phyloP scores from a whole-genome alignment of 1,139 yeast genomes.

The Chernovozyma aurita region DNA sequence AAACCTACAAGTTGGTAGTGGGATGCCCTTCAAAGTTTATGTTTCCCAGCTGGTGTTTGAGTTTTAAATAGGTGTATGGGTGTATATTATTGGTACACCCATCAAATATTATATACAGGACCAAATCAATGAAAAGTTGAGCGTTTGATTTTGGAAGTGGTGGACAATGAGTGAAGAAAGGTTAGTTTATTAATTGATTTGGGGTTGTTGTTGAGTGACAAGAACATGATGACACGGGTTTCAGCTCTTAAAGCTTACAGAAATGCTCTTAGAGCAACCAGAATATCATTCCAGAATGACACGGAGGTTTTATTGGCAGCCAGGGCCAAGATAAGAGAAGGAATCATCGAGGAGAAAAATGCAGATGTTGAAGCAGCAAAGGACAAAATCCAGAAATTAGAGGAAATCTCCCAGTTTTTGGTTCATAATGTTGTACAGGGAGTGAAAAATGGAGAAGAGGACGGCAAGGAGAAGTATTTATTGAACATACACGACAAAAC shows the following conservation, averaged over 20 bases:
- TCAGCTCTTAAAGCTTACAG: conserved; percentile 57
- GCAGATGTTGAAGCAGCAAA: conserved; percentile 33
- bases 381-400: conserved; percentile 56
- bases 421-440: conserved; percentile 85
- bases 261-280: conserved; percentile 66
- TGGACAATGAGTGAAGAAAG: no score
- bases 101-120: no score
- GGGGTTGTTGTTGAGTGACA: no score
- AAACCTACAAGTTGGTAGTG: no score
- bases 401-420: conserved; percentile 67
- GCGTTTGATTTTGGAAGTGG: no score
- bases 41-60: no score
- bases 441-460: conserved; percentile 40
- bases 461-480: no score
- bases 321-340: conserved; percentile 57
- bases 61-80: no score
- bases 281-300: conserved; percentile 62
- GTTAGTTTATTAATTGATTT: no score
- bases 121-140: no score
- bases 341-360: conserved; percentile 40
- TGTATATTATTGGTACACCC: no score
- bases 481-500: conserved; percentile 76
- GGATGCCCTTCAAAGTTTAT: no score
- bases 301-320: conserved; percentile 54
- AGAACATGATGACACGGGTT: conserved; percentile 7